Base-by-base conservation (phyloP, 345 rosid species). In the Hibiscus tridactylites region DNA sequence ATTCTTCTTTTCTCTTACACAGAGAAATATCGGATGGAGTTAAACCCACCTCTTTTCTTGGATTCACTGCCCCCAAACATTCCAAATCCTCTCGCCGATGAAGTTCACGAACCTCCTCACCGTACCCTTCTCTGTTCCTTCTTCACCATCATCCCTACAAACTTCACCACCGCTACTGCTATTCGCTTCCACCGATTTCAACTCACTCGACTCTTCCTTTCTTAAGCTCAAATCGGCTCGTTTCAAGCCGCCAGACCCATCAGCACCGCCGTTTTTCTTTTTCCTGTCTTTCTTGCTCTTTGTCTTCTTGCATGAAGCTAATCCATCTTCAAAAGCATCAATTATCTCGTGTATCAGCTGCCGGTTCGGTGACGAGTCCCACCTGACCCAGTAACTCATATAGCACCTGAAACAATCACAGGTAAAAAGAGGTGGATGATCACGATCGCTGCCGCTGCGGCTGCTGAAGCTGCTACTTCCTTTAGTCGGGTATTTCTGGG, bases 351-450 rank as follows among this genome's bases (percentile, higher is more conserved):
- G 96, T 49, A 92, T 92, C 16, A 88, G 86, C 68, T 92, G 85
- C n/a, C 94, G 84, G 64, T 84, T 88, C 5, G 94, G 91, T 1
- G 97, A 92, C 13, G 83, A 69, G 74, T 90, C 97, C 97, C 97
- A 92, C 71, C 90, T 76, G 72, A 81, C 84, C 96, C 97, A 92
- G 78, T 83, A 92, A 71, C 91, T 86, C 78, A 80, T 88, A 70
- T 92, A 92, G 69, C 97, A 92, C 74, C 84, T 71, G 65, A 92
- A 92, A 39, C 97, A 90, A 79, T 86, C 87, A 21, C 97, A 92
- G 83, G 65, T 65, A 35, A 92, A 92, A 28, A 74, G 63, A 35
- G 91, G 85, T 1, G 87, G 83, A 74, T 90, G 96, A 37, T 78
- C 81, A 29, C 67, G 26, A 21, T 16, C 65, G 1, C 50, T 26